Conservation (phyloP, 108 stramenopile species). For the Nannochloropsis oceanica region DNA sequence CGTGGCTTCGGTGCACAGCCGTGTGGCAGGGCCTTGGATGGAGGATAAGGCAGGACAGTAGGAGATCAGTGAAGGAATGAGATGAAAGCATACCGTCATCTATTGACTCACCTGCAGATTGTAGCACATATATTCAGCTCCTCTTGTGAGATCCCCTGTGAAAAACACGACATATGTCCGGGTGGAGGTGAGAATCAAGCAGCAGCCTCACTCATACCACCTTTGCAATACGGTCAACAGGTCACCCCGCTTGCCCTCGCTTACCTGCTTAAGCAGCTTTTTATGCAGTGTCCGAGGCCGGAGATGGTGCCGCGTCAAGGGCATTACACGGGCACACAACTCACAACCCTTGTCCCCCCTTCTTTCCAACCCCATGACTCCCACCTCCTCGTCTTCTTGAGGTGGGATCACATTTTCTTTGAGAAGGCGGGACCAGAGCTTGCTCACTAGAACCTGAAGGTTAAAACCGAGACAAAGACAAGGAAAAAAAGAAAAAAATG, state of each 20-base stretch:
- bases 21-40: constrained; percentile 18
- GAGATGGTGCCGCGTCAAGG: background rate
- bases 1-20: constrained; percentile 16
- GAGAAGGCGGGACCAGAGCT: background rate
- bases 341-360: background rate
- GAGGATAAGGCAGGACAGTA: background rate
- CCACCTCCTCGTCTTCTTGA: background rate
- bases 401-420: background rate
- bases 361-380: background rate
- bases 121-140: background rate
- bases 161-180: background rate
- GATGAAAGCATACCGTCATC: background rate
- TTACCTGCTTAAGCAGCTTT: background rate
- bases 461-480: background rate
- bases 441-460: background rate
- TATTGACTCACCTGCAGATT: background rate
- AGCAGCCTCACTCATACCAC: background rate
- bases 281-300: background rate
- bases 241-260: background rate
- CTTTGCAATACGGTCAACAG: too few relatives aligned
- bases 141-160: background rate
- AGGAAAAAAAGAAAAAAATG: background rate
- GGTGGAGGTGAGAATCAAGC: background rate
- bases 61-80: background rate
- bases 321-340: background rate